phyloP scores from a whole-genome alignment of 208 protist genomes.

The Leishmania turanica region DNA sequence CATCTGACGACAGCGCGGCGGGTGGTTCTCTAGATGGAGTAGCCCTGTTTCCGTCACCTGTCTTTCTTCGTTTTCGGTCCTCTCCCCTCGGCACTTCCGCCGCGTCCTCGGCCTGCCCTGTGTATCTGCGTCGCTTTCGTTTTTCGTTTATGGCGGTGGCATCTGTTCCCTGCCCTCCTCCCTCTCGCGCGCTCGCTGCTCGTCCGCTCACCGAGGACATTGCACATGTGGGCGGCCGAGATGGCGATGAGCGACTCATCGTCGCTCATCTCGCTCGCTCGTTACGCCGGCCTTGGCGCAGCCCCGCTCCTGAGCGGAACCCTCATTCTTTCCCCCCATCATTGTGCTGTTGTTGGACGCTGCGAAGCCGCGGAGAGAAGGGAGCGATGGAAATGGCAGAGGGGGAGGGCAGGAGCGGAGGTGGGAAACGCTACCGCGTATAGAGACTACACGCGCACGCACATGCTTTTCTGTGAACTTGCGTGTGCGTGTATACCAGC shows the following conservation, averaged over 20 bases:
- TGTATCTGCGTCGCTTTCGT: neutral
- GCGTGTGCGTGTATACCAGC: neutral
- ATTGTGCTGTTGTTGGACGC: neutral
- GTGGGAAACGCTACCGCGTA: neutral
- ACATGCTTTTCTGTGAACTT: neutral
- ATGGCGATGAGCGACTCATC: neutral
- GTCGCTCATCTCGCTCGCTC: neutral
- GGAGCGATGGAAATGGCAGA: neutral
- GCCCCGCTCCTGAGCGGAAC: neutral
- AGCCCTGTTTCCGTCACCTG: neutral
- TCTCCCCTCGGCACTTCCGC: neutral
- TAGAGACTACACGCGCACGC: neutral
- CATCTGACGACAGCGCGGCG: neutral
- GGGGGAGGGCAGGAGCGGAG: neutral
- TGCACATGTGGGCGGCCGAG: neutral
- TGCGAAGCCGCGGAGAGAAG: neutral
- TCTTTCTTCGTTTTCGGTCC: neutral
- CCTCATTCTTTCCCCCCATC: neutral
- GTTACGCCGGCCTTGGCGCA: neutral
- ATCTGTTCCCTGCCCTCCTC: neutral
- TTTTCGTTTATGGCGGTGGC: neutral
- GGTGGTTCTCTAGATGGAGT: neutral
- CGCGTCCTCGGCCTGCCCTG: neutral
- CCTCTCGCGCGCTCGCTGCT: neutral
- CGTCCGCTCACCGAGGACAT: neutral